Evolutionary conservation across 78 protist genomes (phyloP).

Genomic region (Dictyostelium citrinum): DNA sequence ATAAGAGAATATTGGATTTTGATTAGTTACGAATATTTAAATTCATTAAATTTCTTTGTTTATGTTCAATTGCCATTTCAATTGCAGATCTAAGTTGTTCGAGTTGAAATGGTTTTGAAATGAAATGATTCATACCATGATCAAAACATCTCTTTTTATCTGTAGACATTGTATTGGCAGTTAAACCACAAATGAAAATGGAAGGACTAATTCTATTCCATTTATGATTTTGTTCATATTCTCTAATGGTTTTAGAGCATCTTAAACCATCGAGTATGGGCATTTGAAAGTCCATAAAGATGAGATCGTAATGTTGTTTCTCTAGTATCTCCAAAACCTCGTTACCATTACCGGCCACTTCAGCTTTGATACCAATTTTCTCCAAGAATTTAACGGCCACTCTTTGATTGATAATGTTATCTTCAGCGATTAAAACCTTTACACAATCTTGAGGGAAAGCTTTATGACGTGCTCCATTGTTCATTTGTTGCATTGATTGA

Average conservation of each 20-base stretch:
- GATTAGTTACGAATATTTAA: neutral
- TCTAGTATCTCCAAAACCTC: slow-evolving; percentile 21
- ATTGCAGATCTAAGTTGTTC: slow-evolving; percentile 54
- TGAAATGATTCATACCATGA: slow-evolving; percentile 77
- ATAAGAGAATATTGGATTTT: too few relatives aligned
- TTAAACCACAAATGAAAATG: slow-evolving; percentile 69
- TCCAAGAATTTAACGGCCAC: slow-evolving; percentile 73
- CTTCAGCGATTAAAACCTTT: slow-evolving; percentile 79
- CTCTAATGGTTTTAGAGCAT: slow-evolving; percentile 56
- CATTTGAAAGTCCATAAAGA: slow-evolving; percentile 85
- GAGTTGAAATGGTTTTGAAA: slow-evolving; percentile 77
- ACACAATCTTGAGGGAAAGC: neutral
- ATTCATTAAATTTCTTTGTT: neutral
- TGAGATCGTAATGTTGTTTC: slow-evolving; percentile 39
- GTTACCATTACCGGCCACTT: slow-evolving; percentile 50
- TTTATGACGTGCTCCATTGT: neutral
- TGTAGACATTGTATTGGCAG: slow-evolving; percentile 74
- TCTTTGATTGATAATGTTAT: slow-evolving; percentile 79
- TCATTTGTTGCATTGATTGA: neutral
- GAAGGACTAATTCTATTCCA: slow-evolving; percentile 21
- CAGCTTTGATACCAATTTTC: slow-evolving; percentile 64
- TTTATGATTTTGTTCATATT: slow-evolving; percentile 12
- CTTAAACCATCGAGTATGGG: slow-evolving; percentile 77
- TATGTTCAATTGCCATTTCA: slow-evolving; percentile 63
- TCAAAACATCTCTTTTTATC: slow-evolving; percentile 70